Conservation (phyloP, 2,329 filamentous ascomycete genomes). For the Fusarium sp. region DNA sequence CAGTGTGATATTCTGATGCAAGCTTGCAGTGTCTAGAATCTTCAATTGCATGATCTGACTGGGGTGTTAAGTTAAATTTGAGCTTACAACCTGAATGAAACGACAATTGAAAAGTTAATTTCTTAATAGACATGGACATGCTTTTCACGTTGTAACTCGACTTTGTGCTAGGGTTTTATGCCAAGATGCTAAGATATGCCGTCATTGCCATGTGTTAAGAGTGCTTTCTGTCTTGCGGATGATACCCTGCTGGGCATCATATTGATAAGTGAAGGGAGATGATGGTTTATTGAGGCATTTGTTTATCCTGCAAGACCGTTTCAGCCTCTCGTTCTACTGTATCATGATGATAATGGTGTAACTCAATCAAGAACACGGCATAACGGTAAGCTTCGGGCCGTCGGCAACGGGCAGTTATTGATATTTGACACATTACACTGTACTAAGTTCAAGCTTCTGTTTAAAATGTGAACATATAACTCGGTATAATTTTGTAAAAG, state of each 20-base stretch:
- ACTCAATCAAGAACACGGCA: neutral
- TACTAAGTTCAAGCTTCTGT: too few species aligned
- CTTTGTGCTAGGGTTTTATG: slow-evolving; percentile 3
- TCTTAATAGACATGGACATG: too few species aligned
- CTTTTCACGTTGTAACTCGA: too few species aligned
- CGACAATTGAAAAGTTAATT: slow-evolving; percentile 10
- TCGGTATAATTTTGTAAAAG: too few species aligned
- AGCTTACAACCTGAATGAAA: neutral
- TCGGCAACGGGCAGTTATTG: neutral
- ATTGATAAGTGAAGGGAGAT: slow-evolving; percentile 11
- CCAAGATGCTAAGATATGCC: slow-evolving; percentile 26
- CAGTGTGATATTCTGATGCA: neutral
- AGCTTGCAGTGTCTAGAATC: slow-evolving; percentile 1
- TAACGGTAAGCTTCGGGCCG: neutral
- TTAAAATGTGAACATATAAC: too few species aligned
- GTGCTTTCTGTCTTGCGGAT: neutral
- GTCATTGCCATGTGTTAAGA: neutral
- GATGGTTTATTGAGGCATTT: neutral
- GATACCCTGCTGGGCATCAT: neutral
- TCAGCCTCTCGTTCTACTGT: neutral
- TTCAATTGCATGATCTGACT: neutral
- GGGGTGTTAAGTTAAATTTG: neutral
- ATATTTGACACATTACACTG: neutral
- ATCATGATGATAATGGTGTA: neutral
- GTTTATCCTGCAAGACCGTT: neutral